A percentile compares a stretch with the other conserved stretches of the same genome.
Conservation (phyloP, 768 basidiomycete genomes). For the Phallus indusiatus region DNA sequence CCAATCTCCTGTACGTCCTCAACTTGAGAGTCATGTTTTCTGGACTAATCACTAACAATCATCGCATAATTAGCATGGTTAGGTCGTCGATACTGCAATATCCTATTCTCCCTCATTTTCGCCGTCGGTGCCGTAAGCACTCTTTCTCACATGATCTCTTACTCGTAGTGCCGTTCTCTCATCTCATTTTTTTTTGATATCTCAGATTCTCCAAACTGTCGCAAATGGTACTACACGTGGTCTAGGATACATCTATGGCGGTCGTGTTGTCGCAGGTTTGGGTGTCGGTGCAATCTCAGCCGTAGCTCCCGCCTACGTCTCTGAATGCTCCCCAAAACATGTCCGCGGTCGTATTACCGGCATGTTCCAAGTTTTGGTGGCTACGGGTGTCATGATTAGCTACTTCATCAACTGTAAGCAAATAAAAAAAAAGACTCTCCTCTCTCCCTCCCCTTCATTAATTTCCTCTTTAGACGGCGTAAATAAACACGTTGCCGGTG, state of each 20-base stretch:
- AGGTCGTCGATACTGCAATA: constrained; percentile 57
- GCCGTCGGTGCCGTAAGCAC: constrained; percentile 55
- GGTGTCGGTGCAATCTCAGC: constrained; percentile 78
- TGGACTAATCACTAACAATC: too few relatives aligned
- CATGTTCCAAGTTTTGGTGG: constrained; percentile 81
- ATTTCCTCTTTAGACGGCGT: constrained; percentile 40
- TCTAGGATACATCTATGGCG: constrained; percentile 64
- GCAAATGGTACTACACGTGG: constrained; percentile 45
- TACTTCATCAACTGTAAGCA: constrained; percentile 71
- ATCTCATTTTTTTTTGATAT: not conserved
- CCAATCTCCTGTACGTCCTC: constrained; percentile 49
- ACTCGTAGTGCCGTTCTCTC: constrained; percentile 6
- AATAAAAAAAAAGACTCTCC: constrained; percentile 2
- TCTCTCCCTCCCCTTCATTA: constrained; percentile 10
- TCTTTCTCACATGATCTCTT: not conserved
- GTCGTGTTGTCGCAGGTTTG: constrained; percentile 70
- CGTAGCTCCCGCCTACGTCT: constrained; percentile 80
- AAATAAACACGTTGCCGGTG: constrained; percentile 38
- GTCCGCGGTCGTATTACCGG: constrained; percentile 82
- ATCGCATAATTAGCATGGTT: constrained; percentile 56
- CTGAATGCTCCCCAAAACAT: constrained; percentile 80
- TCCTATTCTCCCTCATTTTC: constrained; percentile 57
- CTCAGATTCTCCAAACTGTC: constrained; percentile 60
- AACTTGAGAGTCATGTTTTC: too few relatives aligned
- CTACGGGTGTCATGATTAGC: constrained; percentile 75